These are phyloP conservation scores for Emericellopsis cladophorae DNA, from an alignment of 2,329 filamentous ascomycete species.

Conservation along the genomic window DNA sequence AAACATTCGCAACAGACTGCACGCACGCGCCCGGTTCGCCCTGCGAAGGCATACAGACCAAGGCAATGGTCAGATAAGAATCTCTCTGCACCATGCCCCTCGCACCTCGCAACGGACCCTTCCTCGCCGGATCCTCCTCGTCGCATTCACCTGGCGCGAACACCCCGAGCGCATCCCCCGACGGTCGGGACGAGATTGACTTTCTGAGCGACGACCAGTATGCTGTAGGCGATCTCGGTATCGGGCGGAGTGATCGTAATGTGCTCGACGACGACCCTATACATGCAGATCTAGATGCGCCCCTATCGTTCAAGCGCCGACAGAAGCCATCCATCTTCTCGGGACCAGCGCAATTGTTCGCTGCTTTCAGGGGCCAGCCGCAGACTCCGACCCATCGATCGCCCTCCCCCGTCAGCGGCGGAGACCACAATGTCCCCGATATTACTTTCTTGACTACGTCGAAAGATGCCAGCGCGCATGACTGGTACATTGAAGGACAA, in stretches of 20 bases:
- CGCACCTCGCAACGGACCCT: conserved; percentile 18
- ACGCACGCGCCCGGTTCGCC: too few species aligned
- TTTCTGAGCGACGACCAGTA: conserved; percentile 27
- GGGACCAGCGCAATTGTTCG: conserved; percentile 32
- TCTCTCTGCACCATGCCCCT: conserved; percentile 22
- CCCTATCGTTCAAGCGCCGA: conserved; percentile 61
- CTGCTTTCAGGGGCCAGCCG: conserved; percentile 25
- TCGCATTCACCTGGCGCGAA: conserved; percentile 14
- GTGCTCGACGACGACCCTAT: conserved; percentile 45
- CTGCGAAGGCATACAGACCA: too few species aligned
- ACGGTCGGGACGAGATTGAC: conserved; percentile 34
- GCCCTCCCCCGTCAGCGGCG: background rate
- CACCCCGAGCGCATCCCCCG: conserved; percentile 12
- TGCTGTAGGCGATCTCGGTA: conserved; percentile 8
- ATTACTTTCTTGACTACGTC: conserved; percentile 3
- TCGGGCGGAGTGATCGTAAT: conserved; percentile 11
- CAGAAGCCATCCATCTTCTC: conserved; percentile 38
- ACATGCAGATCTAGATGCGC: conserved; percentile 31
- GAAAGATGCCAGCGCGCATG: conserved; percentile 40
- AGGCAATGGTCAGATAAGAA: too few species aligned
- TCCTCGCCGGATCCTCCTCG: conserved; percentile 21
- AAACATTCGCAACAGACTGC: too few species aligned
- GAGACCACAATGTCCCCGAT: background rate
- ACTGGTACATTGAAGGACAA: conserved; percentile 87
- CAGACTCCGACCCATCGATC: background rate